Base-by-base conservation (phyloP, 116 monocot species). In the Posidonia oceanica region DNA sequence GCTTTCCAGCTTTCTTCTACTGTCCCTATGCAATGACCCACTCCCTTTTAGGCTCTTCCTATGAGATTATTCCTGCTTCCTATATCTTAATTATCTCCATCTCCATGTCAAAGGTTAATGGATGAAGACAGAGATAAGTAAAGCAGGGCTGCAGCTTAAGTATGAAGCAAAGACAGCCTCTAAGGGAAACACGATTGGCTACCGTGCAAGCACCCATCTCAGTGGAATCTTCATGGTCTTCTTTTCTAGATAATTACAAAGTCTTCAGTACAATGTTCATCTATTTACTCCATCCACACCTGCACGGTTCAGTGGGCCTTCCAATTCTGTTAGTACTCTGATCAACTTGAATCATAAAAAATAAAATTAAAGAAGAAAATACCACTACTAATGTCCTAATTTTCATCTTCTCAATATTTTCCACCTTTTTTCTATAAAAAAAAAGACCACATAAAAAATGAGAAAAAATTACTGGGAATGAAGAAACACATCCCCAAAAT, bases 131-230 rank as follows among this genome's bases (percentile, higher is more conserved):
- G 29, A 67, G 67, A 52, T 10, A 1, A 40, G 20, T n/a, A 51
- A 22, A 29, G 52, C 7, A 51, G 7, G 48, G 21, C 7, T 51
- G 7, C 51, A 67, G 67, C 52, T 67, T 67, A 67, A 52, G 23
- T 41, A 67, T 53, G 67, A 67, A 52, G 67, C 67, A 67, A 67
- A 23, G 52, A 52, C 52, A 52, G 51, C 57, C 15, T 57, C 4
- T 17, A 4, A 17, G 57, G 57, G 15, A 18, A 57, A 57, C 42
- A 57, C 16, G 16, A 57, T 57, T 57, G 16, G 57, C 4, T 51
- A 15, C 18, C 51, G 52, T 67, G 48, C 51, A 48, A 54, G 4
- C 53, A 7, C 40, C 52, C 21, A 68, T 68, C 52, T 36, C 53
- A 17, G 14, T 14, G 22, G 68, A 68, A 68, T 68, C 52, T 41